phyloP scores from a whole-genome alignment of 495 filamentous ascomycete species.

The Bacidia gigantensis region DNA sequence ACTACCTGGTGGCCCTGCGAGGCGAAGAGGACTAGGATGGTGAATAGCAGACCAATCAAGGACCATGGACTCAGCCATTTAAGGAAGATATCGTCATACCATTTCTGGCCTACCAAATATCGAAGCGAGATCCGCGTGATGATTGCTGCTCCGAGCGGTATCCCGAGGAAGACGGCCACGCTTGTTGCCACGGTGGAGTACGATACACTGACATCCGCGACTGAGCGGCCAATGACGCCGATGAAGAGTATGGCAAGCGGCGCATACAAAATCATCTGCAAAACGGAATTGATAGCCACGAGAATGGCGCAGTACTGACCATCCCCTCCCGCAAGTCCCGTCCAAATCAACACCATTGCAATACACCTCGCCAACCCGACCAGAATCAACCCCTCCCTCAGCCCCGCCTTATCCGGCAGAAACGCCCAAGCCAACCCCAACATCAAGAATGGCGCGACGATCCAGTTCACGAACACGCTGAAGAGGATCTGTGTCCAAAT shows the following conservation, averaged over 20 bases:
- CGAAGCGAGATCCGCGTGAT: constrained; percentile 56
- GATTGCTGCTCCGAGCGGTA: constrained; percentile 68
- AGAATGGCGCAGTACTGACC: constrained; percentile 80
- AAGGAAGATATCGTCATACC: constrained; percentile 60
- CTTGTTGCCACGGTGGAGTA: constrained; percentile 64
- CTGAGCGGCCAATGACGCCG: constrained; percentile 42
- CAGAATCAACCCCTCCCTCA: constrained; percentile 61
- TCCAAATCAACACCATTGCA: constrained; percentile 81
- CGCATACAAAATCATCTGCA: constrained; percentile 80
- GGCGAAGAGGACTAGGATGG: constrained; percentile 74
- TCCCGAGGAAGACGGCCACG: constrained; percentile 75
- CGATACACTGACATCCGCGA: constrained; percentile 33
- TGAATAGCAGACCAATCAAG: constrained; percentile 72
- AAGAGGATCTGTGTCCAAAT: constrained; percentile 74
- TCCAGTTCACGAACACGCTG: constrained; percentile 74
- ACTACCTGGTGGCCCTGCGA: constrained; percentile 69
- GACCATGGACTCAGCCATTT: constrained; percentile 57
- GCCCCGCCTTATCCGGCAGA: constrained; percentile 53
- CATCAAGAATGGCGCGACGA: constrained; percentile 84
- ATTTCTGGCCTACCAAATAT: constrained; percentile 34
- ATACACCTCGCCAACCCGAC: constrained; percentile 72
- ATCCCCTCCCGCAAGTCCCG: constrained; percentile 62
- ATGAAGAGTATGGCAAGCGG: constrained; percentile 71
- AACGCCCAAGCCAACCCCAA: constrained; percentile 70
- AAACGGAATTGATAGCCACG: constrained; percentile 72